Evolutionary conservation across 1,284 basidiomycete genomes (phyloP), one percentile per base, ranked within the genome.

Genomic region (Phylloboletellus chloephorus): DNA sequence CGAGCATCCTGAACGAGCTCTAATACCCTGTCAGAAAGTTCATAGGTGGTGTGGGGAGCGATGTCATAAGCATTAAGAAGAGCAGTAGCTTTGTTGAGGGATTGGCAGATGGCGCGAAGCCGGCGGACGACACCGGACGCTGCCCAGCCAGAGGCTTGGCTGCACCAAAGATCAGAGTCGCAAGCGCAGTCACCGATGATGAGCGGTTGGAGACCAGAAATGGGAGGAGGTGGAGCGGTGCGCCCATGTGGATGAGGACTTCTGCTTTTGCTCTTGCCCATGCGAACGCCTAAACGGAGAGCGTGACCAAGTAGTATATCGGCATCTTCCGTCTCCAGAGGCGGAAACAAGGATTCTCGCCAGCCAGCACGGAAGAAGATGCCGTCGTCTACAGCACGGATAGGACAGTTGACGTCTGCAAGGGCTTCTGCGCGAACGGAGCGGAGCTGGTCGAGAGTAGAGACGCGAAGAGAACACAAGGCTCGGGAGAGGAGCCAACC

Each of bases 1-100:
- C 80, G 74, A 5, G 81, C 71, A 48, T 87, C 83, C 52, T 80
- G 78, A 41, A 87, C 74, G 17, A 87, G 68, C 32, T 87, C 83
- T 20, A 82, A 64, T 0, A 87, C 67, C 31, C 71, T 74, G 7
- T 82, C 79, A 6, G 71, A 67, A 30, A 87, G 74, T 52, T 87
- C 82, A 7, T 76, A 73, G 22, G 76, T 73, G 1, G 75, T 78
- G 48, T 77, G 67, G 0, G 73, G 52, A 17, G 67, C 65, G 44
- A 87, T 82, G 49, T 87, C 84, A 54, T 87, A 87, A 4, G 76
- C 73, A 31, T 78, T 74, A 39, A 85, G 67, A 36, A 87, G 57
- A 26, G 66, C 64, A 48, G 70, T 77, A 1, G 82, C 72, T 50
- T 78, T 80, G 26, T 60, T 64, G 33, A 86, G 65, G 7, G 77